Conservation (phyloP, 208 protist species). For the Leishmania tropica region DNA sequence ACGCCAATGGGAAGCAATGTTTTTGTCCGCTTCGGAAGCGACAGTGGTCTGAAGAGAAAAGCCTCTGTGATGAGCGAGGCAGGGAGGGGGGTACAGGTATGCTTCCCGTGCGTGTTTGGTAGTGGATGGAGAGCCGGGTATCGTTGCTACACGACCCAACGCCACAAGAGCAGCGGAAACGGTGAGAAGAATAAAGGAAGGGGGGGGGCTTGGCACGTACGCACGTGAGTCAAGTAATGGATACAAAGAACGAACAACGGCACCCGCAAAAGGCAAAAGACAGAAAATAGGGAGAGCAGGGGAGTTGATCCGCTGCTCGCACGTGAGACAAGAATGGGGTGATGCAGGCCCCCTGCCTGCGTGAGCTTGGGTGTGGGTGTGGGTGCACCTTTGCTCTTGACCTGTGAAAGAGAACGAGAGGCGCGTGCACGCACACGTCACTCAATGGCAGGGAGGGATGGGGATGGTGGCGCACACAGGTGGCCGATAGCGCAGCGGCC, state of each 20-base stretch:
- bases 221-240: not conserved
- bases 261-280: not conserved
- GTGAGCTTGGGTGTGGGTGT: not conserved
- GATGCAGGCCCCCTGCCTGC: not conserved
- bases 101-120: not conserved
- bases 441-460: not conserved
- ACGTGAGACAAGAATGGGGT: not conserved
- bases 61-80: not conserved
- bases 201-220: not conserved
- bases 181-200: not conserved
- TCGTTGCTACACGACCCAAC: not conserved
- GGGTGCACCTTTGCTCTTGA: not conserved
- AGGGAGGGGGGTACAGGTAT: not conserved
- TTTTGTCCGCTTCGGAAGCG: not conserved
- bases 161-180: not conserved
- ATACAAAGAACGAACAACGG: not conserved
- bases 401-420: not conserved
- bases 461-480: not conserved
- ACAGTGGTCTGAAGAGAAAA: not conserved
- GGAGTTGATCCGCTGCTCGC: not conserved
- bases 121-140: not conserved
- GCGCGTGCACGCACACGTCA: constrained; percentile 1
- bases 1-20: not conserved
- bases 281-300: not conserved
- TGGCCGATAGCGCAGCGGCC: not conserved